Conservation (phyloP, 2,329 filamentous ascomycete genomes). For the Pestalotiopsis sp. region DNA sequence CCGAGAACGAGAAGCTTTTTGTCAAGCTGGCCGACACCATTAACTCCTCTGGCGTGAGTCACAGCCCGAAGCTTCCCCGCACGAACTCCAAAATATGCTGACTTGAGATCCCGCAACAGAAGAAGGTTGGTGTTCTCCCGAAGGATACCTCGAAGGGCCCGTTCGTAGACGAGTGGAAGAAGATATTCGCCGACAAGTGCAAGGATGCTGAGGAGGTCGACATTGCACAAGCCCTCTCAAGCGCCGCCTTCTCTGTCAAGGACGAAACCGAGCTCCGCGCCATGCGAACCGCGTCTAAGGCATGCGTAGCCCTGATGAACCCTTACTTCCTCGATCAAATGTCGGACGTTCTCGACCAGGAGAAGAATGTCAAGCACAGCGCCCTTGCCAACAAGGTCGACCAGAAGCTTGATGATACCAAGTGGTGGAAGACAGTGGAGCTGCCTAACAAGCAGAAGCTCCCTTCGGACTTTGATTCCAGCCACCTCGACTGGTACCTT, state of each 20-base stretch:
- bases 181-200: slow-evolving; percentile 73
- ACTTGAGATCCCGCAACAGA: slow-evolving; percentile 34
- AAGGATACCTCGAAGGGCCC: slow-evolving; percentile 86
- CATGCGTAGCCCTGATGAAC: slow-evolving; percentile 91
- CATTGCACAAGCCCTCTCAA: slow-evolving; percentile 78
- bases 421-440: slow-evolving; percentile 85
- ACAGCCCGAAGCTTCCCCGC: slow-evolving; percentile 6
- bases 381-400: slow-evolving; percentile 84
- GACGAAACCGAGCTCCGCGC: slow-evolving; percentile 92
- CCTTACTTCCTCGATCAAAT: slow-evolving; percentile 98
- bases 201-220: slow-evolving; percentile 91
- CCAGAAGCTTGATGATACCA: slow-evolving; percentile 87
- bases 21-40: slow-evolving; percentile 82
- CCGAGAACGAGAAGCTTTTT: slow-evolving; percentile 90
- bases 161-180: slow-evolving; percentile 97
- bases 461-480: slow-evolving; percentile 81
- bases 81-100: slow-evolving; percentile 16
- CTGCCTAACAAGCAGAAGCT: slow-evolving; percentile 74
- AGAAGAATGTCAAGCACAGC: slow-evolving; percentile 95
- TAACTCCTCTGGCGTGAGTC: slow-evolving; percentile 76
- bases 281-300: slow-evolving; percentile 92
- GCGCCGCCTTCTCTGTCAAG: slow-evolving; percentile 85
- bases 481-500: slow-evolving; percentile 92
- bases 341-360: slow-evolving; percentile 92
- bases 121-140: slow-evolving; percentile 84